phyloP scores from a whole-genome alignment of 2,329 filamentous ascomycete genomes.

The Fusarium multiceps region DNA sequence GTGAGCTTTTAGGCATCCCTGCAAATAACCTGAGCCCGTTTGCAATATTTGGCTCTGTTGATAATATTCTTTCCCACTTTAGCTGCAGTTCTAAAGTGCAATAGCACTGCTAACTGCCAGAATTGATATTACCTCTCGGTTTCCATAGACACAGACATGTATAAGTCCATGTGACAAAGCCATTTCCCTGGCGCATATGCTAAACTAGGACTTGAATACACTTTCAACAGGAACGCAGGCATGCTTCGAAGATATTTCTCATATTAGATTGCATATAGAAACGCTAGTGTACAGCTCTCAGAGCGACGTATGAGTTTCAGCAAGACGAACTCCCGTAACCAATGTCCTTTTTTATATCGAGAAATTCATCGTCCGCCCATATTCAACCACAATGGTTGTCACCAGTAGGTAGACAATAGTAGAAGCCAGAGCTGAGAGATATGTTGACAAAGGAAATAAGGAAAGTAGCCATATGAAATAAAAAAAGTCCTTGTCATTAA shows the following conservation, averaged over 20 bases:
- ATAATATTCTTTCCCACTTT: background rate
- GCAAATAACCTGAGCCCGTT: background rate
- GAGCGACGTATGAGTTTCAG: conserved; percentile 12
- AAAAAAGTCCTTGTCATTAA: conserved; percentile 45
- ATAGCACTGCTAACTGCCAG: conserved; percentile 7
- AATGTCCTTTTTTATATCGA: conserved; percentile 2
- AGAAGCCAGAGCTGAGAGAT: conserved; percentile 13
- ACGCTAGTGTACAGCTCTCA: conserved; percentile 25
- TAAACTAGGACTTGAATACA: background rate
- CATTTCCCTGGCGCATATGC: background rate
- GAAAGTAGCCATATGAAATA: conserved; percentile 15
- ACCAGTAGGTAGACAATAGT: background rate
- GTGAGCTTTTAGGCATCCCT: background rate
- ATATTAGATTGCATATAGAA: conserved; percentile 6
- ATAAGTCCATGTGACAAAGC: too few species aligned
- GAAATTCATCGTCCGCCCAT: background rate
- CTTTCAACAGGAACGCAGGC: background rate
- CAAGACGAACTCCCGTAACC: background rate
- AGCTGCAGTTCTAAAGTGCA: background rate
- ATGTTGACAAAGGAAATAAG: conserved; percentile 9
- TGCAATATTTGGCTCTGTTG: background rate
- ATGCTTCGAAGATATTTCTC: background rate
- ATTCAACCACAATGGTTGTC: background rate
- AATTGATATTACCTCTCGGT: background rate
- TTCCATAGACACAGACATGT: background rate